Conservation (phyloP, 495 filamentous ascomycete genomes). For the Durotheca rogersii region DNA sequence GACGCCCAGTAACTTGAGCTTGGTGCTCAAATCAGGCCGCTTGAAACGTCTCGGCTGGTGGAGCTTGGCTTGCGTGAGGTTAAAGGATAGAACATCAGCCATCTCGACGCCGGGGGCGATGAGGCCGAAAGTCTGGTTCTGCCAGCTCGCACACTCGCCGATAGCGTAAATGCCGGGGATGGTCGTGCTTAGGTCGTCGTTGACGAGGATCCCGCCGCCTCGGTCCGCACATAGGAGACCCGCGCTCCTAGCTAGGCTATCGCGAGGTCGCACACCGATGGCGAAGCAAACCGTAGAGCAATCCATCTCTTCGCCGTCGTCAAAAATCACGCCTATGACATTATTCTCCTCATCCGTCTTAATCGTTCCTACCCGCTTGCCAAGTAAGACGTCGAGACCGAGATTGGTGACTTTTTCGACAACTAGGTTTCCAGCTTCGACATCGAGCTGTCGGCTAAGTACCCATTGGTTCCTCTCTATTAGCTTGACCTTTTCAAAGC, state of each 20-base stretch:
- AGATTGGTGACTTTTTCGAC: conserved; percentile 77
- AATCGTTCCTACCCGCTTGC: conserved; percentile 74
- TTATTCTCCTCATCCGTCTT: conserved; percentile 64
- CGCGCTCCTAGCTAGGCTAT: conserved; percentile 70
- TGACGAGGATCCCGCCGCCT: conserved; percentile 77
- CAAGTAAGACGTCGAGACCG: conserved; percentile 82
- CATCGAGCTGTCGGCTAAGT: conserved; percentile 80
- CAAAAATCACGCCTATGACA: conserved; percentile 76
- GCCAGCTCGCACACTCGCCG: conserved; percentile 94
- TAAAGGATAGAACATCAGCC: conserved; percentile 95
- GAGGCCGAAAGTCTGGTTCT: conserved; percentile 88
- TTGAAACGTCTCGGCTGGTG: conserved; percentile 73
- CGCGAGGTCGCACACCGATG: conserved; percentile 82
- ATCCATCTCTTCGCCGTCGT: conserved; percentile 79
- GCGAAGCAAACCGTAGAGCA: conserved; percentile 91
- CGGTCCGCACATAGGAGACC: conserved; percentile 74
- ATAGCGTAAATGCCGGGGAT: conserved; percentile 80
- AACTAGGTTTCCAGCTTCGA: conserved; percentile 80
- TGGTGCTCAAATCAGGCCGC: conserved; percentile 88
- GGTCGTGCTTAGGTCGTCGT: conserved; percentile 70
- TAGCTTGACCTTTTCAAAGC: conserved; percentile 75
- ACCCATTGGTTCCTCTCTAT: conserved; percentile 93
- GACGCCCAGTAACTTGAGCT: conserved; percentile 88
- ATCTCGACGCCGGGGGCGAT: conserved; percentile 95
- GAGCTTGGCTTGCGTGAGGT: conserved; percentile 78